Evolutionary conservation across 2,329 filamentous ascomycete species (phyloP).

Genomic region (Fusarium staphyleae): DNA sequence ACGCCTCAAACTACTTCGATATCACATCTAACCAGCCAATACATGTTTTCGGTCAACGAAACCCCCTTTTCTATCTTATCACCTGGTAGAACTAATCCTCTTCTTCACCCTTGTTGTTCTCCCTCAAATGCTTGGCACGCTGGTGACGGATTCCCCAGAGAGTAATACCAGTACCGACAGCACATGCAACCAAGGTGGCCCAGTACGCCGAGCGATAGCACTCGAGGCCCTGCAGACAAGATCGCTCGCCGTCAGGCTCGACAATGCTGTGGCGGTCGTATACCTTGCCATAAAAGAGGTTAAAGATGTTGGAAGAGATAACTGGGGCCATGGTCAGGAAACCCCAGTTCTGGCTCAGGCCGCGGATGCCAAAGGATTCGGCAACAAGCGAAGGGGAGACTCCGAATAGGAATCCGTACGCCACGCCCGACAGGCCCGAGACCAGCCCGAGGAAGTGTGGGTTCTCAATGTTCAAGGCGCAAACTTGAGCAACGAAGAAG

Average conservation of each 20-base stretch:
- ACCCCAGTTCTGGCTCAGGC: slow-evolving; percentile 94
- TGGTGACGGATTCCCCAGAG: slow-evolving; percentile 74
- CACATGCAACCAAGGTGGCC: slow-evolving; percentile 76
- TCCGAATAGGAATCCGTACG: slow-evolving; percentile 92
- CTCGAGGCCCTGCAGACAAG: slow-evolving; percentile 77
- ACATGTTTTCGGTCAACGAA: not conserved
- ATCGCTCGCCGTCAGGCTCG: slow-evolving; percentile 71
- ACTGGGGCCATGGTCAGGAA: slow-evolving; percentile 91
- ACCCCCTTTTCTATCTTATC: not conserved
- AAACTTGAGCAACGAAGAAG: slow-evolving; percentile 81
- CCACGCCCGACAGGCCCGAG: slow-evolving; percentile 83
- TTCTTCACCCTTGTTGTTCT: slow-evolving; percentile 49
- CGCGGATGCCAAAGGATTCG: slow-evolving; percentile 88
- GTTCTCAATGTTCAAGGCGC: slow-evolving; percentile 76
- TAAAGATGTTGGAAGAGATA: slow-evolving; percentile 89
- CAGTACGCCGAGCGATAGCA: slow-evolving; percentile 86
- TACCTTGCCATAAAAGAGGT: slow-evolving; percentile 84
- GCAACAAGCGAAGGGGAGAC: slow-evolving; percentile 90
- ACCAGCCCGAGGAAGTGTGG: slow-evolving; percentile 80
- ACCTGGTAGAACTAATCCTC: slow-evolving; percentile 43
- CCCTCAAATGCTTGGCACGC: slow-evolving; percentile 49
- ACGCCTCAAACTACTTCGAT: slow-evolving; percentile 8
- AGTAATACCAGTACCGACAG: slow-evolving; percentile 72
- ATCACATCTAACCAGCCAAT: not conserved
- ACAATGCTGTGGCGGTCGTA: slow-evolving; percentile 82